Percentiles rank a stretch among this genome's conserved stretches.
phyloP scores from a whole-genome alignment of 2,329 filamentous ascomycete genomes.

The Byssothecium circinans region DNA sequence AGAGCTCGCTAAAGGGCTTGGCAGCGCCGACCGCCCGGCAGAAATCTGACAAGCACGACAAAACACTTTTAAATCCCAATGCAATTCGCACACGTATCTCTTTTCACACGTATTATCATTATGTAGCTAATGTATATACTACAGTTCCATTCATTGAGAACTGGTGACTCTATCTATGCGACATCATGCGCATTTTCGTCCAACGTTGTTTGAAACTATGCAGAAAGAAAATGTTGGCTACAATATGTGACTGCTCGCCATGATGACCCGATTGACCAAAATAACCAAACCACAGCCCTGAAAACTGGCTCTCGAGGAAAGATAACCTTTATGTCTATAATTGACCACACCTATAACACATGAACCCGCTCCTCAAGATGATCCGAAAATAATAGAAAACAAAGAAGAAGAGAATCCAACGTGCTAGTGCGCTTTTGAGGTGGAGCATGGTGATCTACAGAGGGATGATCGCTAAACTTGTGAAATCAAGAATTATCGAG shows the following conservation, averaged over 20 bases:
- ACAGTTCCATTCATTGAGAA: conserved; percentile 23
- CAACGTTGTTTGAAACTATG: conserved; percentile 30
- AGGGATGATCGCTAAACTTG: neutral
- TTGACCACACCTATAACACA: conserved; percentile 30
- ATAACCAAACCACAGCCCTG: conserved; percentile 14
- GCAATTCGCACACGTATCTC: neutral
- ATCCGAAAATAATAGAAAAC: conserved; percentile 30
- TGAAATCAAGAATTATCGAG: neutral
- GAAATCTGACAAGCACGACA: conserved; percentile 6
- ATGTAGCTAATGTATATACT: conserved; percentile 32
- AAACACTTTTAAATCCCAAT: neutral
- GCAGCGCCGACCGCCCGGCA: conserved; percentile 20
- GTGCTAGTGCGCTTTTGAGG: conserved; percentile 5
- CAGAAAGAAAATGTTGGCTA: conserved; percentile 17
- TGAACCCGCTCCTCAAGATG: conserved; percentile 23
- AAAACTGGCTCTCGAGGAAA: conserved; percentile 21
- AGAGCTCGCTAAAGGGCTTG: conserved; percentile 18
- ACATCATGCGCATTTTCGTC: conserved; percentile 32
- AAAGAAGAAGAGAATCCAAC: conserved; percentile 27
- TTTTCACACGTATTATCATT: conserved; percentile 34
- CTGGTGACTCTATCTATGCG: conserved; percentile 36
- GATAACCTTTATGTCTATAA: conserved; percentile 38
- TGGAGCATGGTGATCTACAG: neutral
- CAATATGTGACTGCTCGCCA: conserved; percentile 16
- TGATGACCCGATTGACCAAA: conserved; percentile 16